Evolutionary conservation across 1,139 yeast genomes (phyloP), one percentile per base, ranked within the genome.

Genomic region (Casaregolazyma lundiana): DNA sequence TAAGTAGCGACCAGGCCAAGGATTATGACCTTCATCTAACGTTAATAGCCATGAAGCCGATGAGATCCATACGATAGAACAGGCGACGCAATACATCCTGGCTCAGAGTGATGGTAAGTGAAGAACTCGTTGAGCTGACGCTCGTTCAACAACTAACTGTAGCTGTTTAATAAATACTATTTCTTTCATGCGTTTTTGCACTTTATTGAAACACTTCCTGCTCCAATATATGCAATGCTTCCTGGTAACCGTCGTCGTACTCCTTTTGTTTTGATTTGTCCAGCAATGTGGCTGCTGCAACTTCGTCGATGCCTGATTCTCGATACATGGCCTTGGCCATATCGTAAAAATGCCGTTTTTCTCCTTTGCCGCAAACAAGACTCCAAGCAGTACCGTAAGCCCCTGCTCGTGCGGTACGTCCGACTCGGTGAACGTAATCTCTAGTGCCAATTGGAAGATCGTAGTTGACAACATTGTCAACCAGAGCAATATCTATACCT

Each of bases 331-430:
- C 52, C 45, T 53, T 55, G 29, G 64, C 62, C 50, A 66, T 57
- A 24, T 49, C 55, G 54, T 72, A 71, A 57, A 78, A 78, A 81
- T 89, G 86, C 56, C 74, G 80, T 47, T 69, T 70, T 56, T 89
- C 97, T 47, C 89, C 90, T 50, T 77, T 79, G 22, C 96, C 95
- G 49, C 81, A 74, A 18, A 81, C 72, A 36, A 89, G 63, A 47
- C 78, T 83, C 60, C 80, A 77, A 0, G 96, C 95, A 44, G 72
- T 70, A 60, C 99, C 99, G 0, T 57, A 43, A 42, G 81, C 77
- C 47, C 84, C 82, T 1, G 97, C 98, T 67, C 98, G 80, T 1
- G 97, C 97, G 0, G 97, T 90, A 70, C 98, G 81, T 38, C 98
- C 98, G 30, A 90, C 92, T 56, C 98, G 76, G 65, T 92, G 99